Evolutionary conservation across 176 grass and related monocot genomes (phyloP), one percentile per base, ranked within the genome.

Genomic region (Oryza punctata): DNA sequence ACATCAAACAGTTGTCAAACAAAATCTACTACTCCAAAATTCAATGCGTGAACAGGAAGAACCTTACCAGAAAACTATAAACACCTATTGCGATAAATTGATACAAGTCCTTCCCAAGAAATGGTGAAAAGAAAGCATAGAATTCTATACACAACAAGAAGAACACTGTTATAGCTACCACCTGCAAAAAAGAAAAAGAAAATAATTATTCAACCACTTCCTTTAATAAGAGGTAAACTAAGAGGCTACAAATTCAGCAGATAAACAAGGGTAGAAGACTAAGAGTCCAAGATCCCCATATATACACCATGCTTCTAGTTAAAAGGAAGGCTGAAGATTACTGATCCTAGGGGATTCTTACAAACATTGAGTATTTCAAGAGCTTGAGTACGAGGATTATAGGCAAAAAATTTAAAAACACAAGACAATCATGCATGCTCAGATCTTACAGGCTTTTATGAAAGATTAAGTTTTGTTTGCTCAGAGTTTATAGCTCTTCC

Each of bases 101-200:
- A 83, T 92, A 77, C 30, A 95, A 75, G 15, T 76, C 84, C 70
- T 90, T 94, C 66, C 96, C 90, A 16, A 99, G 87, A 88, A 99
- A 99, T 65, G 96, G 96, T 67, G 96, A 94, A 54, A 99, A 99
- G 83, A 99, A 99, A 37, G 96, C 96, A 86, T 96, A 99, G 87
- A 99, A 99, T 18, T 91, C 91, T 82, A 99, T 92, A 78, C 94
- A 92, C 72, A 99, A 82, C 82, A 99, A 84, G 60, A 95, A 99
- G 83, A 85, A 99, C 30, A 99, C 96, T 65, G 96, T 96, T 87
- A 96, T 92, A 83, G 96, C 96, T 75, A 99, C 88, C 85, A 99
- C 93, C 96, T 99, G 91, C 12, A 77, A 60, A 69, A 46, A 63
- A 65, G 23, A 25, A 49, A 44, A 73, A 68, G 12, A 61, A 38